Evolutionary conservation across 2,329 filamentous ascomycete species (phyloP), one percentile per base, ranked within the genome.

Genomic region (Chaetomiaceae sp.): DNA sequence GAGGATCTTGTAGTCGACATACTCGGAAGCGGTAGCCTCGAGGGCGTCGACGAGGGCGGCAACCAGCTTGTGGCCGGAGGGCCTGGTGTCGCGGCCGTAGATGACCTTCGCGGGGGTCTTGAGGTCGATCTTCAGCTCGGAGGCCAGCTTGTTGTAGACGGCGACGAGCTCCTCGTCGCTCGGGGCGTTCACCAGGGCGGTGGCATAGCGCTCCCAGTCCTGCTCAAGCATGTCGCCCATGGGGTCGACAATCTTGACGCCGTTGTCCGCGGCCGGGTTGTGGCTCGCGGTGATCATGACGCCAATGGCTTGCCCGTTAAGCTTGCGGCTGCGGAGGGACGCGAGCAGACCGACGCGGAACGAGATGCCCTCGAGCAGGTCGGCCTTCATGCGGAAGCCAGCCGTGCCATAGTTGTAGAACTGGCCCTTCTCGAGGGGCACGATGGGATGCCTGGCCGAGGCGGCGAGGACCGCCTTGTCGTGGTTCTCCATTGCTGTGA

Each of bases 211-310:
- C 70, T 98, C 93, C 93, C 93, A 98, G 51, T 91, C 86, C 66
- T 90, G 84, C 78, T 94, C 88, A 40, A 95, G 78, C 93, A 97
- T 97, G 67, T 97, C 93, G 55, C 93, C 91, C 83, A 95, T 86
- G 11, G 93, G 93, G 67, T 98, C 93, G 53, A 98, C 88, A 57
- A 98, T 81, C 76, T 95, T 95, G 65, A 95, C 85, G 42, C 89
- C 89, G 66, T 95, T 95, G 69, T 95, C 89, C 58, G 81, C 76
- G 27, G 89, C 84, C 15, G 87, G 87, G 69, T 95, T 95, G 74
- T 95, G 89, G 61, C 87, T 94, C 52, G 89, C 89, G 34, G 89
- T 95, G 66, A 95, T 86, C 89, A 95, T 95, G 57, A 98, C 84
- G 62, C 93, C 93, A 62, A 98, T 95, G 59, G 88, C 85, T 72